Evolutionary conservation across 2,329 filamentous ascomycete genomes (phyloP).

Genomic region (Pestalotiopsis sp.): DNA sequence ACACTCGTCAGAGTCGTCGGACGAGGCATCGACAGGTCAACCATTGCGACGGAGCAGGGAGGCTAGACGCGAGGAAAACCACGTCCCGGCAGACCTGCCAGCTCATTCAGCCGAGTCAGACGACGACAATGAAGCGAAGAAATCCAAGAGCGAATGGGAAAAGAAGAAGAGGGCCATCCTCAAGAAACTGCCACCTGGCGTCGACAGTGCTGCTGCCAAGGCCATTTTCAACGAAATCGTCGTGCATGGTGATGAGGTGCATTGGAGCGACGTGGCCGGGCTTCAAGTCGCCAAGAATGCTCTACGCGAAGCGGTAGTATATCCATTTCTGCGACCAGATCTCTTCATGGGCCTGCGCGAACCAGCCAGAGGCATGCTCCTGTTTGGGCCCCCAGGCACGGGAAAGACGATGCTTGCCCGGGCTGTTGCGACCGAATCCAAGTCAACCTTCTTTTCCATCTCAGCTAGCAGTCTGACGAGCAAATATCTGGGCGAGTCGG

Average conservation of each 20-base stretch:
- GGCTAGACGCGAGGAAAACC: slow-evolving; percentile 33
- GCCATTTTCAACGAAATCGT: slow-evolving; percentile 97
- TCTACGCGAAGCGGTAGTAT: slow-evolving; percentile 93
- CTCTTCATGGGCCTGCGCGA: slow-evolving; percentile 95
- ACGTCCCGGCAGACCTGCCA: slow-evolving; percentile 22
- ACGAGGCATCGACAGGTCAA: neutral
- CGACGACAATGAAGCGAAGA: slow-evolving; percentile 27
- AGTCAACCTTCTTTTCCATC: slow-evolving; percentile 95
- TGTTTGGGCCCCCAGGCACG: slow-evolving; percentile 96
- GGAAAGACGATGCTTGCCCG: slow-evolving; percentile 98
- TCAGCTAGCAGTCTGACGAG: slow-evolving; percentile 92
- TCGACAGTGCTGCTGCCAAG: slow-evolving; percentile 81
- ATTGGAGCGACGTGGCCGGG: slow-evolving; percentile 92
- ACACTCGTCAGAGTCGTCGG: slow-evolving; percentile 8
- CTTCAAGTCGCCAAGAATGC: slow-evolving; percentile 89
- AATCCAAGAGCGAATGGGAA: slow-evolving; percentile 58
- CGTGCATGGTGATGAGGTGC: slow-evolving; percentile 90
- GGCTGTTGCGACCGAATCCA: slow-evolving; percentile 91
- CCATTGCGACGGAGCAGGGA: neutral
- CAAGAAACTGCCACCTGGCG: slow-evolving; percentile 77
- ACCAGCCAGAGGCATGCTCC: slow-evolving; percentile 89
- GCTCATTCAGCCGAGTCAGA: slow-evolving; percentile 1
- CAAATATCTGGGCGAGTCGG: slow-evolving; percentile 94
- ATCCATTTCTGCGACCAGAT: slow-evolving; percentile 93
- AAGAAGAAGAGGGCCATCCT: slow-evolving; percentile 66